Base-by-base conservation (phyloP, 169 alveolate species). In the Plasmodium coatneyi region DNA sequence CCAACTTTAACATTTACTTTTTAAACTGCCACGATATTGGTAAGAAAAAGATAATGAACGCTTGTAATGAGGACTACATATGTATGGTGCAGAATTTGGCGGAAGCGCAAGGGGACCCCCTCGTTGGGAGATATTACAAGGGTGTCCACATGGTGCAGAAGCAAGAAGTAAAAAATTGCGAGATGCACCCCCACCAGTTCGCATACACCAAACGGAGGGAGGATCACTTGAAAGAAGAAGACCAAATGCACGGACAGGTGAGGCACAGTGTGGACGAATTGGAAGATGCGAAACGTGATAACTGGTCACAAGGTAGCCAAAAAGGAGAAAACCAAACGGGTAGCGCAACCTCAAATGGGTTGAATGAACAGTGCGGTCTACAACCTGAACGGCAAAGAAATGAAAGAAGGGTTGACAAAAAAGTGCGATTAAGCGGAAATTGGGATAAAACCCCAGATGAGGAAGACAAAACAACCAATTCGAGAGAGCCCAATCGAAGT, bases 11-110 rank as follows among this genome's bases (percentile, higher is more conserved):
- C 70, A 30, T 52, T 89, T 36, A 36, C 49, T 89, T 46, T 89
- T 78, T 89, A 43, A 89, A 78, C 25, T 79, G 41, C 81, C 30
- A 78, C 41, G 56, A 80, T 80, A 71, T 89, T 43, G 25, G 32
- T 32, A 89, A 66, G 71, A 89, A 41, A 14, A 71, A 89, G 79
- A 79, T 89, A 89, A 78, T 78, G 25, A 89, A 89, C 36, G 30
- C 82, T 25, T 25, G 66, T 30, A 89, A 89, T 32, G 71, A 66
- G 7, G 12, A 89, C n/a, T 89, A 89, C 56, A 60, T 79, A 14
- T 80, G 34, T 32, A 89, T 89, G 94, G 3, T 84, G 70, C 43
- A 84, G 16, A 84, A 74, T 84, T 74, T 84, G 79, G 43, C 30
- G 25, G 86, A 74, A 22, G 76, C 76, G 1, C 80, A 84, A 34